Evolutionary conservation across 2,329 filamentous ascomycete genomes (phyloP).

Genomic region (Pezicula carpinea): DNA sequence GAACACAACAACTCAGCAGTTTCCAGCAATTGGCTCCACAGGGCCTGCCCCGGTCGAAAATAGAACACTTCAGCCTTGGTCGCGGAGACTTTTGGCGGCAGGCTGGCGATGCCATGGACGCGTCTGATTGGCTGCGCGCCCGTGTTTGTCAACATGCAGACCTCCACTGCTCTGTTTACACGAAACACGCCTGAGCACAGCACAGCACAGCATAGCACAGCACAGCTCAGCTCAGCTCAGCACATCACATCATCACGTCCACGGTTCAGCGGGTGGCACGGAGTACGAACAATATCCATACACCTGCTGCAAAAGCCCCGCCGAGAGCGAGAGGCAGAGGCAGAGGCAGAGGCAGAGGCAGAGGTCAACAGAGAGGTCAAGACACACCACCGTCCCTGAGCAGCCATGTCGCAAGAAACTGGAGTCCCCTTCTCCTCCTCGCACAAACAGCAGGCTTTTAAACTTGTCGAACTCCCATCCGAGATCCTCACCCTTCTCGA

Average conservation of each 20-base stretch:
- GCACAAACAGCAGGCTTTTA: conserved; percentile 47
- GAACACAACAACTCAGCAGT: no score
- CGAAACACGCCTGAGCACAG: conserved; percentile 8
- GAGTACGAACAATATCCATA: no score
- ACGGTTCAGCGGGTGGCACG: no score
- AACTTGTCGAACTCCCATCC: conserved; percentile 57
- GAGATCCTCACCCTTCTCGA: conserved; percentile 53
- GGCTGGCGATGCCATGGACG: conserved; percentile 8
- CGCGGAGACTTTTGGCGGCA: background rate
- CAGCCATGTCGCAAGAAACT: conserved; percentile 26
- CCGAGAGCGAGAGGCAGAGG: background rate
- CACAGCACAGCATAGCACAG: no score
- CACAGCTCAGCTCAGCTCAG: no score
- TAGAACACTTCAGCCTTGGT: background rate
- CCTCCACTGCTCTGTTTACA: no score
- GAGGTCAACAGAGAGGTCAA: no score
- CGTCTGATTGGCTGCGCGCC: conserved; percentile 18
- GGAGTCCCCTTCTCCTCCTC: conserved; percentile 47
- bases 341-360: background rate
- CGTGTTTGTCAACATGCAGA: conserved; percentile 14
- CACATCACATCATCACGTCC: no score
- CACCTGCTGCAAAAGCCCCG: no score
- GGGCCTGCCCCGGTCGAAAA: background rate
- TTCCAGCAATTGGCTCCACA: no score
- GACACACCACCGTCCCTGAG: no score